These are phyloP conservation scores for Phytophthora citrophthora DNA, from an alignment of 352 stramenopile genomes.

Conservation along the genomic window DNA sequence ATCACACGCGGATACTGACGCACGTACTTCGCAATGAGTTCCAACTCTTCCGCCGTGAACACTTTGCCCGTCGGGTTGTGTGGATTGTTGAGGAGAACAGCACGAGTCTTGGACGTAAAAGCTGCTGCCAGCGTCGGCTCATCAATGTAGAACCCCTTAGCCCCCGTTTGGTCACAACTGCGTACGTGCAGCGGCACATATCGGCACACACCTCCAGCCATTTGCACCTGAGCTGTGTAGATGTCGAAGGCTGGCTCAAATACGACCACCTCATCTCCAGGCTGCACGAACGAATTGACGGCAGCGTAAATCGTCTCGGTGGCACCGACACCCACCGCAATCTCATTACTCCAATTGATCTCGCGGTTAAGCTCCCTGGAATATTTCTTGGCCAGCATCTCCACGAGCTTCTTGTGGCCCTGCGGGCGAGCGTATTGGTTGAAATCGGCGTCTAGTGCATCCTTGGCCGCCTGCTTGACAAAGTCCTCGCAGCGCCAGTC, in stretches of 20 bases:
- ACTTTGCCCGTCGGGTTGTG: constrained; percentile 99
- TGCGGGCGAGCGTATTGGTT: constrained; percentile 95
- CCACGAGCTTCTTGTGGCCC: constrained; percentile 83
- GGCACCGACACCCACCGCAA: constrained; percentile 94
- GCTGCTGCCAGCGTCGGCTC: constrained; percentile 77
- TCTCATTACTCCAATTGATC: constrained; percentile 91
- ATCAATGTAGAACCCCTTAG: constrained; percentile 88
- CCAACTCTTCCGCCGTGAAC: constrained; percentile 94
- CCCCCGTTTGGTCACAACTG: constrained; percentile 26
- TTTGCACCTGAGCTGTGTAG: constrained; percentile 92
- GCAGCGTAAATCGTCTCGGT: constrained; percentile 96
- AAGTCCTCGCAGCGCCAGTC: constrained; percentile 95
- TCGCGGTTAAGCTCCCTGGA: constrained; percentile 79
- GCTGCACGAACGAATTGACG: constrained; percentile 92
- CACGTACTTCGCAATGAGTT: constrained; percentile 92
- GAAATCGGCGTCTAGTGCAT: constrained; percentile 92
- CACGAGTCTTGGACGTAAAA: constrained; percentile 93
- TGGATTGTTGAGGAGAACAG: constrained; percentile 97
- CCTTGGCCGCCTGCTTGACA: constrained; percentile 93
- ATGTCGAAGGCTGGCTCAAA: constrained; percentile 98
- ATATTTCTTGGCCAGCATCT: constrained; percentile 92
- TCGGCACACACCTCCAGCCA: constrained; percentile 78
- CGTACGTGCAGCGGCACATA: constrained; percentile 87
- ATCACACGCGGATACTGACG: constrained; percentile 84
- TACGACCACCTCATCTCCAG: constrained; percentile 96